Evolutionary conservation across 495 filamentous ascomycete genomes (phyloP).

Genomic region (Neurospora sp.): DNA sequence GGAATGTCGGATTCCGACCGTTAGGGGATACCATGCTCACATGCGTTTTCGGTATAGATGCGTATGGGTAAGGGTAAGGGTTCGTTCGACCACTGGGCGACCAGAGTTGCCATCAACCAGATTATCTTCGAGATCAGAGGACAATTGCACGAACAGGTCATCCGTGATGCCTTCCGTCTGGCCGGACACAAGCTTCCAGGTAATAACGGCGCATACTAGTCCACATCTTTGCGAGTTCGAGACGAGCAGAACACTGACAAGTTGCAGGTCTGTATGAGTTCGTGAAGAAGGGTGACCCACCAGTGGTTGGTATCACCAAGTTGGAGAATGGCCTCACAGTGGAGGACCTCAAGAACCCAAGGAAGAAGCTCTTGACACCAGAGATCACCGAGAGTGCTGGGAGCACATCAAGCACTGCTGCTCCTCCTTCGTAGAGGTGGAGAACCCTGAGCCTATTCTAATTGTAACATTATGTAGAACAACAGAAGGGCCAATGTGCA

Average conservation of each 20-base stretch:
- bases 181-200: conserved; percentile 93
- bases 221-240: neutral
- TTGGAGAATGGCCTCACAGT: conserved; percentile 68
- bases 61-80: conserved; percentile 99
- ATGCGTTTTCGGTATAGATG: conserved; percentile 28
- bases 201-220: conserved; percentile 30
- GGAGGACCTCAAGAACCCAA: conserved; percentile 66
- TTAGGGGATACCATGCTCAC: conserved; percentile 7
- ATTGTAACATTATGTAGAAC: conserved; percentile 9
- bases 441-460: neutral
- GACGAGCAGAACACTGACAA: conserved; percentile 10
- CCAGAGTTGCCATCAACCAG: conserved; percentile 74
- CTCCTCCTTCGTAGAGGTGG: conserved; percentile 16
- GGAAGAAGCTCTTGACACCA: conserved; percentile 36
- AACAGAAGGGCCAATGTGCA: neutral
- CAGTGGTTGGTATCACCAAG: conserved; percentile 90
- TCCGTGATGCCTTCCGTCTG: conserved; percentile 85
- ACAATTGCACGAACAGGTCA: conserved; percentile 86
- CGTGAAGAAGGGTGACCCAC: conserved; percentile 82
- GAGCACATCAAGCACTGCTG: conserved; percentile 5
- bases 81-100: conserved; percentile 91
- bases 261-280: conserved; percentile 78
- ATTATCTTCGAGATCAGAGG: conserved; percentile 89
- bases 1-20: neutral
- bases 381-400: neutral